Percentiles rank a stretch among this genome's conserved stretches.
Evolutionary conservation across 2,329 filamentous ascomycete species (phyloP).

Genomic region (Sporothrix inflata): DNA sequence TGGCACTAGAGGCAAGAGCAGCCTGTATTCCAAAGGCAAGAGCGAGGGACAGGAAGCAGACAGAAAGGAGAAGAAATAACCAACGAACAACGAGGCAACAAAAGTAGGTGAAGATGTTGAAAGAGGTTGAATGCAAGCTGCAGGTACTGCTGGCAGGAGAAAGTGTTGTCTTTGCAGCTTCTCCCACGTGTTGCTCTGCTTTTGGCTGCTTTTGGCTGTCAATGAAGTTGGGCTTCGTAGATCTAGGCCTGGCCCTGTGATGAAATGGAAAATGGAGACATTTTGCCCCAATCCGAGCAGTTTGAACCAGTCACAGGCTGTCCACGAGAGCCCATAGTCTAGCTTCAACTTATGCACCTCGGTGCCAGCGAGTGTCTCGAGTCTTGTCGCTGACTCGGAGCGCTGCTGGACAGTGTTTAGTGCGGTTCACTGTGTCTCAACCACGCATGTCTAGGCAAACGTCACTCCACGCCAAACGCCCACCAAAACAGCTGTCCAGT

Average conservation of each 20-base stretch:
- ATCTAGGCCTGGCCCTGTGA: neutral
- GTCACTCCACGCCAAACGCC: slow-evolving; percentile 8
- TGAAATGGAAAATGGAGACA: neutral
- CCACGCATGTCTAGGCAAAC: neutral
- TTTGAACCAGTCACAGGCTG: neutral
- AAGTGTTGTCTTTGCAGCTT: neutral
- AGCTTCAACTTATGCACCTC: too few species aligned
- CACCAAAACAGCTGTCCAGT: neutral
- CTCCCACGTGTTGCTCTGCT: slow-evolving; percentile 5
- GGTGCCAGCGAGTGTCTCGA: neutral
- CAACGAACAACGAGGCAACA: neutral
- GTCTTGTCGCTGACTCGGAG: slow-evolving; percentile 7
- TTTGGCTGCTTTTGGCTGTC: neutral
- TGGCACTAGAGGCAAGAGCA: neutral
- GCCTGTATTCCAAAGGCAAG: neutral
- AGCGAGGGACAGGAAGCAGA: neutral
- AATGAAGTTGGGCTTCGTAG: neutral
- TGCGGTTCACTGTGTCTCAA: neutral
- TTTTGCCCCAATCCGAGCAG: neutral
- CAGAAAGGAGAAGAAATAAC: neutral
- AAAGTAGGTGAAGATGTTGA: neutral
- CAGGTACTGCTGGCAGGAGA: neutral
- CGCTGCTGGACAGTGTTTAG: too few species aligned
- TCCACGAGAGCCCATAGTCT: neutral
- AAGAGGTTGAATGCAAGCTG: neutral